These are phyloP conservation scores for Solanum sparsipilum DNA, from an alignment of 257 asterid genomes.

Conservation along the genomic window DNA sequence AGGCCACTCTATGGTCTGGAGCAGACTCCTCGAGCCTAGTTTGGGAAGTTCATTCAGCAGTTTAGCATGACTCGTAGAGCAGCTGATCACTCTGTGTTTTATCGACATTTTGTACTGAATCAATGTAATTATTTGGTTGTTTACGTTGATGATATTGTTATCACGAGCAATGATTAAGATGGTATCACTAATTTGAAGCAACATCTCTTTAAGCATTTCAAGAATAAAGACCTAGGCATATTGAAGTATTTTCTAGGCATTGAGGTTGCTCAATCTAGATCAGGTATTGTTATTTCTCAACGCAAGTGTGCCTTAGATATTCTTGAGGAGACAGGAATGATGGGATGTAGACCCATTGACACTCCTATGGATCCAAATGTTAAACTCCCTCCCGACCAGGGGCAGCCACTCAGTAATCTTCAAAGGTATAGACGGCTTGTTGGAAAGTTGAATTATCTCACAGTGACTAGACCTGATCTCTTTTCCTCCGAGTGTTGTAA, in stretches of 20 bases:
- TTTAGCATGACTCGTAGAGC: not conserved
- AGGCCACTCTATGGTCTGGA: not conserved
- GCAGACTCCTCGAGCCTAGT: not conserved
- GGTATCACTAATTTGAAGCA: not conserved
- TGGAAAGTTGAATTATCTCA: not conserved
- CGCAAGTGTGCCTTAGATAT: not conserved
- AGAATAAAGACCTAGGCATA: not conserved
- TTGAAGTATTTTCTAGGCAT: not conserved
- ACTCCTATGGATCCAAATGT: not conserved
- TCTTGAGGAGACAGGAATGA: not conserved
- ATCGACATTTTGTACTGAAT: not conserved
- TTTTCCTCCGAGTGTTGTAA: not conserved
- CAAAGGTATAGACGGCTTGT: not conserved
- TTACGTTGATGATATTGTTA: not conserved
- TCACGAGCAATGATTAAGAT: not conserved
- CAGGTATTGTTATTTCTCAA: not conserved
- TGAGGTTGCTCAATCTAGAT: not conserved
- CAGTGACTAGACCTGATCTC: not conserved
- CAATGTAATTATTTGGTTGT: not conserved
- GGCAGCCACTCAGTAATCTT: not conserved
- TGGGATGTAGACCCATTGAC: not conserved
- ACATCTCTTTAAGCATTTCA: not conserved
- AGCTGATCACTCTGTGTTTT: not conserved
- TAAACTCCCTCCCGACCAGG: not conserved
- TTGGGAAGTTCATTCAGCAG: not conserved